Evolutionary conservation across 352 stramenopile species (phyloP).

Genomic region (Globisporangium paroecandrum): DNA sequence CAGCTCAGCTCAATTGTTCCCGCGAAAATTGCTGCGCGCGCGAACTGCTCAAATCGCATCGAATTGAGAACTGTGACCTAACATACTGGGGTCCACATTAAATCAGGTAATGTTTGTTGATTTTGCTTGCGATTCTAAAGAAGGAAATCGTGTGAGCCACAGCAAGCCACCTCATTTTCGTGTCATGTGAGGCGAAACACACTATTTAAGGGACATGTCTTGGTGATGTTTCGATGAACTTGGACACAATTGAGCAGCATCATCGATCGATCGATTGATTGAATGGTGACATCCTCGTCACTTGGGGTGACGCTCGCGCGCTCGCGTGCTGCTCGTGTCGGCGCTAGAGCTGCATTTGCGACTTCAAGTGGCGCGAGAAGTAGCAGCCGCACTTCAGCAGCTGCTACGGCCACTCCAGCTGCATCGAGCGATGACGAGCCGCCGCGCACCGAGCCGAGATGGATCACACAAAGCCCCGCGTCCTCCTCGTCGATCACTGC

Average conservation of each 20-base stretch:
- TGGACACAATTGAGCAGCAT: neutral
- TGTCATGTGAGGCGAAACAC: neutral
- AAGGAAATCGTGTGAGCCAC: too few species aligned
- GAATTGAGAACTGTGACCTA: neutral
- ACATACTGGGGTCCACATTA: neutral
- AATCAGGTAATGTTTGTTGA: too few species aligned
- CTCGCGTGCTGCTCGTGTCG: neutral
- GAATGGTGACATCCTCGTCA: constrained; percentile 1
- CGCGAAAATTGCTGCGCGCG: constrained; percentile 33
- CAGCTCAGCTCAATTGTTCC: constrained; percentile 24
- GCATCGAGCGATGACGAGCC: neutral
- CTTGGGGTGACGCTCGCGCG: neutral
- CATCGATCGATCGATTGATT: neutral
- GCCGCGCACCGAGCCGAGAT: neutral
- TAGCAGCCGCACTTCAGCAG: neutral
- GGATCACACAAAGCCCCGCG: constrained; percentile 5
- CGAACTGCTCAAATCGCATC: neutral
- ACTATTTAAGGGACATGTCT: neutral
- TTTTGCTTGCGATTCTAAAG: too few species aligned
- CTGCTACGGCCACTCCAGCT: neutral
- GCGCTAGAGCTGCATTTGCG: neutral
- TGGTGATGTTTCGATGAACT: neutral
- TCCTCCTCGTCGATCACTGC: constrained; percentile 18
- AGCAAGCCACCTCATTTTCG: too few species aligned
- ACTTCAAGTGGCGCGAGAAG: neutral